These are phyloP conservation scores for Pichia sp. DNA, from an alignment of 1,139 yeast genomes.

Conservation along the genomic window DNA sequence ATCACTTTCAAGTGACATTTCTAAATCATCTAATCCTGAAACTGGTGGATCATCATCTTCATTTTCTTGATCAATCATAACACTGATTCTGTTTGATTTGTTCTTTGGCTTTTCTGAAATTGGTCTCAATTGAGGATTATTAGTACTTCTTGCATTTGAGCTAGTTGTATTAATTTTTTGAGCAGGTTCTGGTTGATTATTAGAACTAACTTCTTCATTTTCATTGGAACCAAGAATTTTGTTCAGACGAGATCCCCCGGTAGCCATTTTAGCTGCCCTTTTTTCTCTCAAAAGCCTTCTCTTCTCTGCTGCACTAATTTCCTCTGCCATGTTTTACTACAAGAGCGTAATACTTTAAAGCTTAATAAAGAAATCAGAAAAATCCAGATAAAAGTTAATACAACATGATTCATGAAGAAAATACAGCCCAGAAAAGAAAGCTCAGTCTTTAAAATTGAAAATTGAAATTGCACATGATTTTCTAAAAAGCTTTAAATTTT, in stretches of 20 bases:
- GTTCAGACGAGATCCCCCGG: constrained; percentile 52
- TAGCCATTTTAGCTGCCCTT: constrained; percentile 66
- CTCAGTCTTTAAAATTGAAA: no score
- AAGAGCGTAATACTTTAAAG: not conserved
- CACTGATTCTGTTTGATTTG: constrained; percentile 25
- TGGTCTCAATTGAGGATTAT: not conserved
- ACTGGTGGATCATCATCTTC: constrained; percentile 25
- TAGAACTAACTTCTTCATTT: constrained; percentile 1
- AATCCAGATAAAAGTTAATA: no score
- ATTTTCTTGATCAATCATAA: constrained; percentile 12
- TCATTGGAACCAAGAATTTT: constrained; percentile 39
- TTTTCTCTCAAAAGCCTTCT: constrained; percentile 58
- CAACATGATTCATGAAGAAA: no score
- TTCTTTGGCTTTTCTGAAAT: not conserved
- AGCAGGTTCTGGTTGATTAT: not conserved
- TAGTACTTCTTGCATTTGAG: not conserved
- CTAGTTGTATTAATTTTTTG: not conserved
- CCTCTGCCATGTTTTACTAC: not conserved
- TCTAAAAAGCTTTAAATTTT: no score
- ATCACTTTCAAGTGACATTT: constrained; percentile 10
- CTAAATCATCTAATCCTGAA: constrained; percentile 13
- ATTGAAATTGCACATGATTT: no score
- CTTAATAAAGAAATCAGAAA: no score
- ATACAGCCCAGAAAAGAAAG: no score
- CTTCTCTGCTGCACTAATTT: constrained; percentile 43